These are phyloP conservation scores for Coprinellus micaceus DNA, from an alignment of 768 basidiomycete genomes.

Conservation along the genomic window DNA sequence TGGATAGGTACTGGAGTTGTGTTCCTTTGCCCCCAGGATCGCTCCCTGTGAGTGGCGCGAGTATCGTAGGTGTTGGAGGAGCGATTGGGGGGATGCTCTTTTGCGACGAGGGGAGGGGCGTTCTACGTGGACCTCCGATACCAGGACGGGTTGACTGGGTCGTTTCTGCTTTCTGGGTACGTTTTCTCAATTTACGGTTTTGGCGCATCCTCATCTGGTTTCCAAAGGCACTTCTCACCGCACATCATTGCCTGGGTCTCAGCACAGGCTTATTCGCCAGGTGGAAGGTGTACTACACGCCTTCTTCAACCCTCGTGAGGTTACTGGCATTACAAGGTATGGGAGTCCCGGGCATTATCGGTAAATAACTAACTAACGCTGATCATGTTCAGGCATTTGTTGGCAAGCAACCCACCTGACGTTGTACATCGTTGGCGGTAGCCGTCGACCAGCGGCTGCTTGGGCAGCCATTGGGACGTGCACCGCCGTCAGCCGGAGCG, in stretches of 20 bases:
- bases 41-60: not conserved
- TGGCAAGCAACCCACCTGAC: constrained; percentile 93
- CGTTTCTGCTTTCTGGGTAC: constrained; percentile 70
- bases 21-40: constrained; percentile 31
- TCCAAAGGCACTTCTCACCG: constrained; percentile 75
- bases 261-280: constrained; percentile 87
- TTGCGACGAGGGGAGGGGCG: not conserved
- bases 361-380: not conserved
- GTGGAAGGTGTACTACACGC: constrained; percentile 89
- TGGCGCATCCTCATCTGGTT: constrained; percentile 6
- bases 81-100: constrained; percentile 22
- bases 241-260: constrained; percentile 82
- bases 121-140: constrained; percentile 31
- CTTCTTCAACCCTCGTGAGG: constrained; percentile 83
- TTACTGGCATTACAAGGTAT: constrained; percentile 77
- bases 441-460: constrained; percentile 70
- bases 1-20: constrained; percentile 5
- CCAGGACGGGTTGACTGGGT: constrained; percentile 62
- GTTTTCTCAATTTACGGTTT: too few species aligned
- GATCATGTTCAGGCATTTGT: constrained; percentile 62
- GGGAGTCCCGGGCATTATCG: not conserved
- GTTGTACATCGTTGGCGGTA: constrained; percentile 66
- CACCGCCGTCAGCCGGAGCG: constrained; percentile 74
- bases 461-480: constrained; percentile 92
- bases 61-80: constrained; percentile 9